phyloP scores from a whole-genome alignment of 148 eudicot genomes.

The Arbutus unedo region DNA sequence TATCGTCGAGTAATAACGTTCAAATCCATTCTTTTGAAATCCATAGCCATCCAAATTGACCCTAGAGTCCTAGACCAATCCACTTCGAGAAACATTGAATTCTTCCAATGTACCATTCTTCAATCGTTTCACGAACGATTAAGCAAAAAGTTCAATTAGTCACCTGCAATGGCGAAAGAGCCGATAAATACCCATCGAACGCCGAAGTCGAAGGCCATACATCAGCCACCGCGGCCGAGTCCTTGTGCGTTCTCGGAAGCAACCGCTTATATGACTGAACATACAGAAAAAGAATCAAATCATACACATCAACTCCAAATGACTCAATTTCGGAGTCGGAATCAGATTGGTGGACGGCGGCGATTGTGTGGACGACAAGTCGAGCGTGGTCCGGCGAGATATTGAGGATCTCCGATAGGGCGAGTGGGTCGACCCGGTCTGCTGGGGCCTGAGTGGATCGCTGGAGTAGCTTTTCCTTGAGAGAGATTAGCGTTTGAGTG shows the following conservation, averaged over 20 bases:
- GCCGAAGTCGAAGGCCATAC: conserved; percentile 97
- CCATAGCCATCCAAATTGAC: neutral
- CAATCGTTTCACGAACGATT: neutral
- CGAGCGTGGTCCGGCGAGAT: conserved; percentile 61
- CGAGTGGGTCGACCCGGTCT: conserved; percentile 38
- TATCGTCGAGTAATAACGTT: neutral
- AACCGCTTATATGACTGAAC: conserved; percentile 85
- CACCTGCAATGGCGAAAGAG: conserved; percentile 97
- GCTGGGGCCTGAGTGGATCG: conserved; percentile 19
- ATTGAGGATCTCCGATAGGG: conserved; percentile 50
- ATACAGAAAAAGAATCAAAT: conserved; percentile 74
- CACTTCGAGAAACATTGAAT: neutral
- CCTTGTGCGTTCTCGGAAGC: conserved; percentile 78
- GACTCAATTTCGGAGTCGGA: conserved; percentile 50
- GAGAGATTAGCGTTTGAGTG: conserved; percentile 46
- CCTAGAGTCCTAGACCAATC: neutral
- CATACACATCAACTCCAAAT: conserved; percentile 57
- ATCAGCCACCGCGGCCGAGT: conserved; percentile 85
- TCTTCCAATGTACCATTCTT: neutral
- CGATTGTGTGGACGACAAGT: conserved; percentile 63
- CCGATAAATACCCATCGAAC: conserved; percentile 82
- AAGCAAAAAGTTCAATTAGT: neutral
- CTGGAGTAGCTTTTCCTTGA: conserved; percentile 51
- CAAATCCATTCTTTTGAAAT: neutral
- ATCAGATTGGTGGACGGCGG: conserved; percentile 38